Evolutionary conservation across 179 eudicot species (phyloP), one percentile per base, ranked within the genome.

Genomic region (Silene noctiflora): DNA sequence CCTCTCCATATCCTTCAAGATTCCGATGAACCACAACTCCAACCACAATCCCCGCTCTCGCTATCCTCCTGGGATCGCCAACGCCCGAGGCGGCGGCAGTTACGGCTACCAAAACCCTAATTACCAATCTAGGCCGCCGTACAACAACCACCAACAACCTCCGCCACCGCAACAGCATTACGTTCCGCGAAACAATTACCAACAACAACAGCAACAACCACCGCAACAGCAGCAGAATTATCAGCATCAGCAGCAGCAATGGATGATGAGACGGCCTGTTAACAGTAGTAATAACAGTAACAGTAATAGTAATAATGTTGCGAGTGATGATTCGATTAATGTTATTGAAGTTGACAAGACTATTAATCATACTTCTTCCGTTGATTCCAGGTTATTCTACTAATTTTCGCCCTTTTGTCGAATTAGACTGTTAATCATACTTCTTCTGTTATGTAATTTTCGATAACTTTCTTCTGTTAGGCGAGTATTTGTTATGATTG

Each of bases 11-110:
- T 53, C 10, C 27, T 3, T 5, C 44, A 6, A 71, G n/a, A 7
- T 61, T 77, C 76, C 80, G 80, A 77, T 77, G 80, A 71, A 71
- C 80, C 64, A 46, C 51, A 71, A 77, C 71, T 11, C 80, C 11
- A 71, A 71, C 80, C 55, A 46, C 51, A 71, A 77, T 64, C n/a
- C 76, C 11, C 80, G 80, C 0, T 76, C 80, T 6, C 70, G 80
- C 5, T 77, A 71, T 21, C 80, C 80, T 6, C 80, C 80, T 4
- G 80, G 75, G 42, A 69, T 76, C 75, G 51, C 31, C 19, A 67
- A 75, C 20, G 71, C 71, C 12, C 79, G 79, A 19, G 79, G n/a
- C 59, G 73, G 42, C 51, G 51, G 51, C 46, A 39, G 2, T 11
- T 56, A 56, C 58, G 58, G n/a, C 14, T 29, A 67, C 3, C 73